These are phyloP conservation scores for Amoebophrya sp. DNA, from an alignment of 169 alveolate genomes.

Conservation along the genomic window DNA sequence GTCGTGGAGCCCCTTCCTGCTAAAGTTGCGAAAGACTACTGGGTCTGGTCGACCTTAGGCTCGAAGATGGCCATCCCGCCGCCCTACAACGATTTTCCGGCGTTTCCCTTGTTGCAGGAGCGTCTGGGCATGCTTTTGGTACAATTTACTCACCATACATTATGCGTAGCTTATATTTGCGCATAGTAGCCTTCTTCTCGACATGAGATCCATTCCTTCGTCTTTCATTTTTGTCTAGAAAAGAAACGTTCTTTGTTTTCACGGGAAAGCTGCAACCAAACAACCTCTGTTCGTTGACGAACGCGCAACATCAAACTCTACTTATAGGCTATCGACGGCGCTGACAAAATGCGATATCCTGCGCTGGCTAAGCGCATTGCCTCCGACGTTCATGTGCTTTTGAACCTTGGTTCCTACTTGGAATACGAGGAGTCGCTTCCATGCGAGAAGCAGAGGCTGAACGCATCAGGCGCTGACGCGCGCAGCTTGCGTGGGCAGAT, in stretches of 20 bases:
- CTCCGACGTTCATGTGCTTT: neutral
- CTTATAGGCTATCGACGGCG: neutral
- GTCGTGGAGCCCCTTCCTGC: too few relatives aligned
- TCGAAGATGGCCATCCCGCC: neutral
- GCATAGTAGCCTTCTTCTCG: too few relatives aligned
- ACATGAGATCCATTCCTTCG: too few relatives aligned
- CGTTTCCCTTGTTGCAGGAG: neutral
- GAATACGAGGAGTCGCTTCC: neutral
- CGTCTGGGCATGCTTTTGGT: neutral
- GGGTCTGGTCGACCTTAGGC: neutral
- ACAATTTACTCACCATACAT: too few relatives aligned
- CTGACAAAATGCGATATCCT: neutral
- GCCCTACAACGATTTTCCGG: neutral
- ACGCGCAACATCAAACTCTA: too few relatives aligned
- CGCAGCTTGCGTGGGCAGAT: neutral
- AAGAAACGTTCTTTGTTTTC: too few relatives aligned
- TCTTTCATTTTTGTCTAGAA: too few relatives aligned
- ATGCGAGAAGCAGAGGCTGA: neutral
- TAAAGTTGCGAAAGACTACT: slow-evolving; percentile 22
- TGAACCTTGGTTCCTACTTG: neutral
- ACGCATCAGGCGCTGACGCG: neutral
- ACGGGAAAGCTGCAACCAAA: too few relatives aligned
- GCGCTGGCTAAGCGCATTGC: neutral
- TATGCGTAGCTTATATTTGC: too few relatives aligned
- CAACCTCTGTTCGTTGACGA: too few relatives aligned